Base-by-base conservation (phyloP, 306 rosid genomes). In the Fragaria vesca region DNA sequence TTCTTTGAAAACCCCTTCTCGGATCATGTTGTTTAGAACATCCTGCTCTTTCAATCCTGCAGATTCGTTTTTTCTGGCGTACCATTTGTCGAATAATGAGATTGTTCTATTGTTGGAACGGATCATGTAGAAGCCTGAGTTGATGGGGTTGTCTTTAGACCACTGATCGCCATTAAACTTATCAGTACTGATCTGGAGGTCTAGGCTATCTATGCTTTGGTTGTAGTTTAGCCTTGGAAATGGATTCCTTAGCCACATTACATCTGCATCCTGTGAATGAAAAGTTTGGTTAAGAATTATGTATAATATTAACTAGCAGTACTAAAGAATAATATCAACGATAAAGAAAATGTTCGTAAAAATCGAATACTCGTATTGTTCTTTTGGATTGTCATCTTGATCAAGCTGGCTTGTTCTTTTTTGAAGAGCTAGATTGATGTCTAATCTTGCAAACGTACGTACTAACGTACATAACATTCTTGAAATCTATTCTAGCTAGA, bases 61-160 rank as follows among this genome's bases (percentile, higher is more conserved):
- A 6, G 81, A 81, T 46, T 20, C 12, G 55, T 69, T 17, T 21
- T 81, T 85, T 34, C 54, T 43, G 20, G 57, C 66, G 42, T 74
- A 78, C 88, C 85, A 85, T 50, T 68, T 55, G 0, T 81, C 76
- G 26, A 81, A 78, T 28, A 81, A 38, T 12, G 83, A 52, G 38
- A 81, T 71, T 45, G 85, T 85, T 62, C 65, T 78, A 78, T 81
- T 75, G 88, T 78, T 85, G 0, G 83, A 85, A 24, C 55, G 47
- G 61, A 81, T 66, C 45, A 85, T 50, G 83, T 81, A 81, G 76
- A 85, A 85, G 30, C 88, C 83, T 21, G 85, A 81, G 85, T 85
- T 85, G 47, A 81, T 85, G 30, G 66, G 69, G 68, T 81, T 85
- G 46, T 16, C 40, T 69, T 63, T 51, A 0, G 85, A 75, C 80